Base-by-base conservation (phyloP, 2,329 filamentous ascomycete species). In the Tolypocladium tundrense region DNA sequence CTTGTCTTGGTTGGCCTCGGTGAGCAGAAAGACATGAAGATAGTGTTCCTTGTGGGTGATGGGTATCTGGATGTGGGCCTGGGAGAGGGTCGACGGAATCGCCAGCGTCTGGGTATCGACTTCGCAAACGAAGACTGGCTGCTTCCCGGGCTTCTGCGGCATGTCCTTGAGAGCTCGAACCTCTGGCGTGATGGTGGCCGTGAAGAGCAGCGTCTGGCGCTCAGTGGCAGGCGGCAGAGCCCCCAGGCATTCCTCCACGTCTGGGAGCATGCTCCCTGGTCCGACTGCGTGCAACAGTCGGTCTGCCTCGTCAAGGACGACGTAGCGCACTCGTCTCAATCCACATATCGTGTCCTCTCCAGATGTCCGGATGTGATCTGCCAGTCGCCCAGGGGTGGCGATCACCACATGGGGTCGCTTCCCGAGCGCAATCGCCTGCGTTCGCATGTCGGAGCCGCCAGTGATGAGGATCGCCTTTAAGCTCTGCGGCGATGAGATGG, bases 261-360 rank as follows among this genome's bases (percentile, higher is more conserved):
- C 94, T 5, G 90, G 88, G n/a, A 97, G 79, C 92, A 97, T 97
- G 73, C 87, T 92, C 33, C 92, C 93, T 21, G 83, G 80, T 0
- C 83, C 84, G 54, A 85, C 83, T 40, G 86, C 82, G 43, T 88
- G 83, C 51, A 99, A 83, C 42, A 99, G 80, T 51, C 94, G 85
- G 75, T 99, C 94, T 4, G 94, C 94, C 78, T 99, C 94, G 69
- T 99, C 94, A 48, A 99, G 86, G 9, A 99, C 91, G 3, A 97
- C 89, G 70, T 90, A 92, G 58, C 84, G 85, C 33, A 91, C 88
- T 55, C 92, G 83, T 21, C 86, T 81, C 52, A 99, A 77, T 1
- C 91, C 92, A 59, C 85, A 86, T 60, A 95, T 84, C 0, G 93
- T 97, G 69, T 99, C 94, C 67, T 92, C 86, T 50, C 94, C 94